These are phyloP conservation scores for Clarkia xantiana DNA, from an alignment of 345 rosid genomes.

Conservation along the genomic window DNA sequence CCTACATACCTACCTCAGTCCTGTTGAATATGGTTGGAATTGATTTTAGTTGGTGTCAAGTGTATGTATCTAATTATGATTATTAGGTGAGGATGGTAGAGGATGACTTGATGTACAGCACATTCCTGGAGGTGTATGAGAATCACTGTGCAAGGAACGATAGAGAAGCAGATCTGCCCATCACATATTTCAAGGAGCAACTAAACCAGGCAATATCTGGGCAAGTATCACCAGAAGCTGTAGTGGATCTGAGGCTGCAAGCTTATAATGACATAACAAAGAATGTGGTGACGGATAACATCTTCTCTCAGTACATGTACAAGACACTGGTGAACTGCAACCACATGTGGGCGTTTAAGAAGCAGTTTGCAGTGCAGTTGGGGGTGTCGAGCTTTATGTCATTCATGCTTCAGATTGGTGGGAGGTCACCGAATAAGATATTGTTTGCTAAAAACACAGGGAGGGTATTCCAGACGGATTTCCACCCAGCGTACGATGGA, in stretches of 20 bases:
- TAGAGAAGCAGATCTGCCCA: slow-evolving; percentile 83
- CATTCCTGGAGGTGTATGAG: slow-evolving; percentile 96
- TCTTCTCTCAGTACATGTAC: slow-evolving; percentile 95
- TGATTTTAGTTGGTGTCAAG: background rate
- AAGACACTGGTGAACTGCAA: slow-evolving; percentile 71
- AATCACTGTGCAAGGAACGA: slow-evolving; percentile 90
- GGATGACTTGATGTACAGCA: slow-evolving; percentile 91
- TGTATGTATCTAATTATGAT: background rate
- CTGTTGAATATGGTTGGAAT: background rate
- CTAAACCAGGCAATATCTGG: slow-evolving; percentile 88
- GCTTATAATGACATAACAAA: slow-evolving; percentile 81
- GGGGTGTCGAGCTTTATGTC: slow-evolving; percentile 99
- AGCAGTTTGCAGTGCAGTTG: slow-evolving; percentile 92
- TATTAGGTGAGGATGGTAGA: slow-evolving; percentile 96
- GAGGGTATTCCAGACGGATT: slow-evolving; percentile 90
- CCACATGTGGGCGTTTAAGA: slow-evolving; percentile 97
- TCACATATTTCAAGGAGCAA: slow-evolving; percentile 83
- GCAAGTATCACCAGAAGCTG: slow-evolving; percentile 73
- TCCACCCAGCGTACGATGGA: slow-evolving; percentile 88
- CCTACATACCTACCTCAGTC: background rate
- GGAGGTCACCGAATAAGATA: slow-evolving; percentile 94
- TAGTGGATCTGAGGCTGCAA: slow-evolving; percentile 87
- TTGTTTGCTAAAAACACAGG: slow-evolving; percentile 96
- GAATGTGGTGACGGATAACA: slow-evolving; percentile 50
- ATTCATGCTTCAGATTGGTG: slow-evolving; percentile 92